Evolutionary conservation across 2,329 filamentous ascomycete species (phyloP).

Genomic region (Beauveria sp.): DNA sequence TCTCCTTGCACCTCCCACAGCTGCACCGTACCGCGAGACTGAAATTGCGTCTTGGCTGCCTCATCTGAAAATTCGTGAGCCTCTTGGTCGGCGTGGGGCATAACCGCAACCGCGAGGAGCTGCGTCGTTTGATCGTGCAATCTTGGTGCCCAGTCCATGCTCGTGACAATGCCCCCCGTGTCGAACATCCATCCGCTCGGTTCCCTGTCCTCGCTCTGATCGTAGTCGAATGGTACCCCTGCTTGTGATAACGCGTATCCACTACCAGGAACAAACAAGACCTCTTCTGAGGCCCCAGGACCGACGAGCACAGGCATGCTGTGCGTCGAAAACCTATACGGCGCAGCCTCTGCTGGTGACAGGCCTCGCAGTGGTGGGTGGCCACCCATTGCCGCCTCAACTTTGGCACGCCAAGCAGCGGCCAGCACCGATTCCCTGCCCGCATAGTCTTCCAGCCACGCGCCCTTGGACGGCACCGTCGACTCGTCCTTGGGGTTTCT

Average conservation of each 20-base stretch:
- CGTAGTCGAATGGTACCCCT: conserved; percentile 22
- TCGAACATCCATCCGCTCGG: conserved; percentile 46
- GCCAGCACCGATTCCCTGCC: conserved; percentile 25
- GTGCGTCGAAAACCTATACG: conserved; percentile 19
- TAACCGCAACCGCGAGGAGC: conserved; percentile 43
- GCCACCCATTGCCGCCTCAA: conserved; percentile 15
- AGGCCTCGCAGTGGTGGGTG: conserved; percentile 12
- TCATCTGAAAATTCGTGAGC: conserved; percentile 32
- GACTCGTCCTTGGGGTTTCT: conserved; percentile 17
- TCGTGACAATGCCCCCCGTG: conserved; percentile 43
- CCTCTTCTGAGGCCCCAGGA: conserved; percentile 21
- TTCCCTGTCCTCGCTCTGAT: conserved; percentile 17
- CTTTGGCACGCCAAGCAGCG: conserved; percentile 19
- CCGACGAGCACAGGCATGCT: conserved; percentile 28
- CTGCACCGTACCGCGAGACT: conserved; percentile 41
- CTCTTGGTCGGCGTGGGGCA: conserved; percentile 44
- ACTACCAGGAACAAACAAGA: conserved; percentile 21
- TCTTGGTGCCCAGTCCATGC: conserved; percentile 45
- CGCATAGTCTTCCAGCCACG: conserved; percentile 34
- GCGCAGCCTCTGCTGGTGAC: conserved; percentile 19
- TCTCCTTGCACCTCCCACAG: conserved; percentile 40
- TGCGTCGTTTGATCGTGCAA: conserved; percentile 28
- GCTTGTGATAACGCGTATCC: conserved; percentile 20
- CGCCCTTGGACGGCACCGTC: conserved; percentile 25
- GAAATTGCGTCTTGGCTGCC: conserved; percentile 28